Conservation (phyloP, 345 rosid genomes). For the Firmiana major region DNA sequence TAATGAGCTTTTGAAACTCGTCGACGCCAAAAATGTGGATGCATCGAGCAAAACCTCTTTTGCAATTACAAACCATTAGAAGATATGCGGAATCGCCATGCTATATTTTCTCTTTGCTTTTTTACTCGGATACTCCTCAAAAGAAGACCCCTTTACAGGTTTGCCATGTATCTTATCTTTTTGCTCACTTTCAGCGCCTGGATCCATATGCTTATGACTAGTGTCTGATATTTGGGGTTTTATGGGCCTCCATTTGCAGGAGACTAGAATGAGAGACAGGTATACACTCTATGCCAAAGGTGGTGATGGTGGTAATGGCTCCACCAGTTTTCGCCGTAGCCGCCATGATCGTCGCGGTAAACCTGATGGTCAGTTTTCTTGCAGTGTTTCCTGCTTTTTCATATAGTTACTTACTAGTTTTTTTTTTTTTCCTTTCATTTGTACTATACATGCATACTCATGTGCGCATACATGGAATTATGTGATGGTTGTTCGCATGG, state of each 20-base stretch:
- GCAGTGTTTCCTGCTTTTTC: neutral
- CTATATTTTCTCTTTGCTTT: slow-evolving; percentile 27
- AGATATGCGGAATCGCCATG: slow-evolving; percentile 36
- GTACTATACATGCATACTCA: neutral
- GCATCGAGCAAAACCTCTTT: slow-evolving; percentile 20
- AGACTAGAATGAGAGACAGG: slow-evolving; percentile 65
- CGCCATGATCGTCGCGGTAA: slow-evolving; percentile 45
- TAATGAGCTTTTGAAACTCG: neutral
- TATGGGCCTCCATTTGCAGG: slow-evolving; percentile 32
- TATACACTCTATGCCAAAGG: slow-evolving; percentile 47
- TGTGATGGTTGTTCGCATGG: neutral
- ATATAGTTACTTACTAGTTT: neutral
- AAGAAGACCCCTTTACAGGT: too few species aligned
- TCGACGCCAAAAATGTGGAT: slow-evolving; percentile 36
- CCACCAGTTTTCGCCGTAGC: slow-evolving; percentile 47
- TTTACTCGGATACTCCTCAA: slow-evolving; percentile 35
- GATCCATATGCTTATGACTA: too few species aligned
- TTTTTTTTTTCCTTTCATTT: too few species aligned
- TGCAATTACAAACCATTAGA: slow-evolving; percentile 23
- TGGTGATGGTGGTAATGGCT: slow-evolving; percentile 70
- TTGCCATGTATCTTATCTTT: too few species aligned
- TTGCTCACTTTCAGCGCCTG: too few species aligned
- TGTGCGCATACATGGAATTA: neutral
- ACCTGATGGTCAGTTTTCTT: slow-evolving; percentile 51
- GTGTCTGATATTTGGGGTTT: too few species aligned